Evolutionary conservation across 2,329 filamentous ascomycete genomes (phyloP), one percentile per base, ranked within the genome.

Genomic region (Alternaria arbusti): DNA sequence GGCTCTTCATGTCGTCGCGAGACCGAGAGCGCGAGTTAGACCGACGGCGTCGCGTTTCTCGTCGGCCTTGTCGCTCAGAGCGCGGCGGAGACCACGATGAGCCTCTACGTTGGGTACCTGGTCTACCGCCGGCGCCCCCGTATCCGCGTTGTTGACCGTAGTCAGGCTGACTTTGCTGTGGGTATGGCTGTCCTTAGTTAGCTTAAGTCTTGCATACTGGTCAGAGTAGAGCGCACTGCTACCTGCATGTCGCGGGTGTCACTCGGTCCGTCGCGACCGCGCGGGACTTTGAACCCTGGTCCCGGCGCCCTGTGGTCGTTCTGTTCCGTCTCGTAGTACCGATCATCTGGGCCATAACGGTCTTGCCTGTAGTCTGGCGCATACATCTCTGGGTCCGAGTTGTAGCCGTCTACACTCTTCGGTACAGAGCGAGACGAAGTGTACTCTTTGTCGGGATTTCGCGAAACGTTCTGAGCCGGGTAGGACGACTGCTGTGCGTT

Each of bases 1-100:
- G 72, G 26, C 73, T 62, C 15, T 74, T 68, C 40, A 55, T 64
- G 49, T 72, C 69, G 11, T 65, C 74, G 12, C 56, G 65, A 6
- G 73, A 73, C 8, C 61, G 70, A 5, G 75, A 75, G 22, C 64
- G 67, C 4, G 74, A 76, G n/a, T 61, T 66, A 11, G 67, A 61
- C 15, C 65, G 65, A 20, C 61, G 61, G 28, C 66, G 65, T 13
- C 65, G 68, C 12, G 67, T 64, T 5, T 65, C 30, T 6, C 25
- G 43, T 43, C 67, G 63, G 6, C 64, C 63, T n/a, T 63, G 55
- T 13, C 61, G 59, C 25, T 65, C 54, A 4, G 66, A 62, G 12
- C 74, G 74, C n/a, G 69, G 70, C 15, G 76, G 74, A 36, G 74
- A 77, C 69, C 72, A 75, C 10, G 75, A 77, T 2, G 71, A 70